These are phyloP conservation scores for Tolypocladium tropicale DNA, from an alignment of 2,329 filamentous ascomycete species.

Conservation along the genomic window DNA sequence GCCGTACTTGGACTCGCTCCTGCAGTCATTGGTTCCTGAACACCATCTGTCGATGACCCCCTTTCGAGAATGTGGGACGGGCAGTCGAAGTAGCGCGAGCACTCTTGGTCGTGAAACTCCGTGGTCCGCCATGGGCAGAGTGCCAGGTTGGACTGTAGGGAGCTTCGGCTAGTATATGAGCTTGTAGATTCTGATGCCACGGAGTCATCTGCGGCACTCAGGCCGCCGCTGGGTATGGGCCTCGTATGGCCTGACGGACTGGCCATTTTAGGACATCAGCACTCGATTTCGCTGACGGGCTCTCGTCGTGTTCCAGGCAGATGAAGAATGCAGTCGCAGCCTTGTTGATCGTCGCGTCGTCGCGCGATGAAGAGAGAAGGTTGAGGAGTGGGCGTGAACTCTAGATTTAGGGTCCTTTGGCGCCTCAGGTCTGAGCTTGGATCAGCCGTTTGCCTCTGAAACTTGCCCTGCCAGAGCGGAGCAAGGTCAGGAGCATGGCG, in stretches of 20 bases:
- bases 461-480: background rate
- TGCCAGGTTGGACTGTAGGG: background rate
- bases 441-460: background rate
- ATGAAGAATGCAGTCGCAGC: background rate
- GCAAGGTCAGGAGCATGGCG: background rate
- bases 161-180: constrained; percentile 28
- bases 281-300: background rate
- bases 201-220: constrained; percentile 2
- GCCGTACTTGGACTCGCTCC: constrained; percentile 1
- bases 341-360: background rate
- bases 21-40: constrained; percentile 6
- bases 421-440: background rate
- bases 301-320: background rate
- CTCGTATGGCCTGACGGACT: constrained; percentile 17
- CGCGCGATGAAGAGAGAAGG: background rate
- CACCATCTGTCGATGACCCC: constrained; percentile 15
- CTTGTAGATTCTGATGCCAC: constrained; percentile 19
- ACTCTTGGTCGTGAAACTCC: constrained; percentile 31
- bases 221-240: constrained; percentile 6
- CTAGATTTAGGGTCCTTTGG: background rate
- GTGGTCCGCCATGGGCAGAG: constrained; percentile 28
- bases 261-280: constrained; percentile 21
- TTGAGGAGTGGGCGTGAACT: background rate
- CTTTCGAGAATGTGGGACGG: constrained; percentile 34
- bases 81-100: constrained; percentile 37